Conservation (phyloP, 129 eudicot species). For the Centrapalus pauciflorus region DNA sequence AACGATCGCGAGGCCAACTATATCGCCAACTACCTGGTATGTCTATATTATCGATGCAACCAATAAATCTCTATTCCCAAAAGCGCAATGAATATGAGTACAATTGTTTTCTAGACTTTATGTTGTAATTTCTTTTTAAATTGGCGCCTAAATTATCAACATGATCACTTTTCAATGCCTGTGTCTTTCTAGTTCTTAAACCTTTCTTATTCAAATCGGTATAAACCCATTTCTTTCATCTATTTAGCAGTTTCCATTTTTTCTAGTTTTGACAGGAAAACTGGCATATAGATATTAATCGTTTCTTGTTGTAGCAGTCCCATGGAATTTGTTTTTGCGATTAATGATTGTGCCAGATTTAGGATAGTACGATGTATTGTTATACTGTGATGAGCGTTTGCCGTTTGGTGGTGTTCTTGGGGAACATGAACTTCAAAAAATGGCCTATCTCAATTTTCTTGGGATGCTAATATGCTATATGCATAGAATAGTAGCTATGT, state of each 20-base stretch:
- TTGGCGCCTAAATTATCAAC: not conserved
- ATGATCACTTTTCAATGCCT: not conserved
- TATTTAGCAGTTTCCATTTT: too few relatives aligned
- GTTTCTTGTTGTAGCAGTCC: not conserved
- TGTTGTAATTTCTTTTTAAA: not conserved
- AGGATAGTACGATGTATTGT: not conserved
- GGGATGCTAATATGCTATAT: not conserved
- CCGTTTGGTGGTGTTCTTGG: constrained; percentile 11
- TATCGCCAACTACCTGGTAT: constrained; percentile 69
- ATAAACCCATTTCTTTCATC: too few relatives aligned
- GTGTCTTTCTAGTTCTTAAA: not conserved
- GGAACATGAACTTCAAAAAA: not conserved
- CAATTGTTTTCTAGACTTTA: not conserved
- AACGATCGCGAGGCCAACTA: constrained; percentile 85
- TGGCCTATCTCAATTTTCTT: not conserved
- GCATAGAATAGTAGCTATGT: not conserved
- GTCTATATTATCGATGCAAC: not conserved
- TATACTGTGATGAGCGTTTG: not conserved
- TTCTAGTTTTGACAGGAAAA: not conserved
- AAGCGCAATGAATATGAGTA: not conserved
- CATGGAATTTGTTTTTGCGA: not conserved
- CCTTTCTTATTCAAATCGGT: too few relatives aligned
- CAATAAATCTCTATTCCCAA: not conserved
- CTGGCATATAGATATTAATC: not conserved
- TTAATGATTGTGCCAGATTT: not conserved